phyloP scores from a whole-genome alignment of 257 asterid species.

The Parsonsia alboflavescens region DNA sequence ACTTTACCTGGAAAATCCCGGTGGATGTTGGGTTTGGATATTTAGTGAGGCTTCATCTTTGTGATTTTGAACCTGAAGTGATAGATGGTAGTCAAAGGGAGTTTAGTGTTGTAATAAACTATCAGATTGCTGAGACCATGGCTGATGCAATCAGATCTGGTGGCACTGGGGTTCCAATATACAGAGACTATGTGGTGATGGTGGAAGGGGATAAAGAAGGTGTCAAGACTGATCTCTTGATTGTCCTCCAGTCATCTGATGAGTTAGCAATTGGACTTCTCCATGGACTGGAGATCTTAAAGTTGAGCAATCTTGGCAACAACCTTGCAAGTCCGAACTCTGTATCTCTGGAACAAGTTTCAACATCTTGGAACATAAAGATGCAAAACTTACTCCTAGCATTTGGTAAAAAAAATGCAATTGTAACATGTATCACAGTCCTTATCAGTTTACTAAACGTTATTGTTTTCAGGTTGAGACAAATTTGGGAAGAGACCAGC shows the following conservation, averaged over 20 bases:
- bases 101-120: conserved; percentile 14
- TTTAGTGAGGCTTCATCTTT: conserved; percentile 16
- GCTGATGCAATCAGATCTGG: conserved; percentile 5
- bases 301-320: conserved; percentile 14
- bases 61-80: neutral
- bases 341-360: neutral
- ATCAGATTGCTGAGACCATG: conserved; percentile 12
- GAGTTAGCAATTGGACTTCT: conserved; percentile 1
- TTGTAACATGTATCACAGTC: conserved; percentile 4
- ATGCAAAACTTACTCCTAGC: too few relatives aligned
- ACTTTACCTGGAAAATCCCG: conserved; percentile 13
- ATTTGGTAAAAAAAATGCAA: conserved; percentile 1
- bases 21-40: conserved; percentile 12
- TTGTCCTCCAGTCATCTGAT: neutral
- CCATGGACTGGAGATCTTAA: conserved; percentile 22
- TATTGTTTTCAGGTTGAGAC: neutral
- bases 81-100: neutral
- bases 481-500: neutral
- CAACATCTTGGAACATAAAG: neutral
- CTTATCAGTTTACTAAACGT: neutral
- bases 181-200: conserved; percentile 10
- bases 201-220: conserved; percentile 7
- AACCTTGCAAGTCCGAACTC: conserved; percentile 11
- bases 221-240: neutral
- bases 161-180: conserved; percentile 4